Percentiles rank a stretch among this genome's conserved stretches.
phyloP scores from a whole-genome alignment of 2,329 filamentous ascomycete genomes.

The Ceratocystis albifundus region DNA sequence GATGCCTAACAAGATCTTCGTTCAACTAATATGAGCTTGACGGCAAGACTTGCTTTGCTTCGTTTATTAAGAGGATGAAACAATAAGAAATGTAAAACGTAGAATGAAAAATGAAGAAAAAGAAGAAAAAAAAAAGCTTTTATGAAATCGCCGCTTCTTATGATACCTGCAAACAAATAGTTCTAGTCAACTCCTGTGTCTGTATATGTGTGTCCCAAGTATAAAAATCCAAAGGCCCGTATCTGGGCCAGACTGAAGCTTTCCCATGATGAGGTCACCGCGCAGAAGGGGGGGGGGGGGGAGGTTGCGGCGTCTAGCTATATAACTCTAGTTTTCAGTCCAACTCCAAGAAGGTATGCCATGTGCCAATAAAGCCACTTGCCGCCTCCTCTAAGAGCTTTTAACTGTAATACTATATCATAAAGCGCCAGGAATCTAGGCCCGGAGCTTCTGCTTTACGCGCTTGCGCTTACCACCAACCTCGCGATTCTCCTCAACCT shows the following conservation, averaged over 20 bases:
- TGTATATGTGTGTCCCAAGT: background rate
- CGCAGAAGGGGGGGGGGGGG: too few relatives aligned
- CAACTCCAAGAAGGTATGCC: background rate
- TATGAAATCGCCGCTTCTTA: constrained; percentile 1
- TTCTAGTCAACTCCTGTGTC: background rate
- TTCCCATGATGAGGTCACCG: background rate
- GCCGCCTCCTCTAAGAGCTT: background rate
- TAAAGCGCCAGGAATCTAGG: background rate
- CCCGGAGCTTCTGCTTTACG: constrained; percentile 42
- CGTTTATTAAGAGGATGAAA: background rate
- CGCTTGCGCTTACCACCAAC: constrained; percentile 73
- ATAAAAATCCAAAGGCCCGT: background rate
- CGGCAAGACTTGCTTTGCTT: background rate
- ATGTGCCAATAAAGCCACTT: too few relatives aligned
- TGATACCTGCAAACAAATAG: background rate
- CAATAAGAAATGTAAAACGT: background rate
- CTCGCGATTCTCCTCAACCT: constrained; percentile 85
- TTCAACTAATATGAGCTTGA: too few relatives aligned
- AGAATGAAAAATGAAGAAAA: background rate
- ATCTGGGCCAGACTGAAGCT: background rate
- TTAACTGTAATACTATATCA: background rate
- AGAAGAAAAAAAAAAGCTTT: background rate
- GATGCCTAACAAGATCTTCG: too few relatives aligned
- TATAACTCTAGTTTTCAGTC: background rate
- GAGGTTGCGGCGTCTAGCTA: background rate